Percentiles rank a stretch among this genome's conserved stretches.
Evolutionary conservation across 164 flowering plant genomes (phyloP).

Genomic region (Stephania yunnanensis): DNA sequence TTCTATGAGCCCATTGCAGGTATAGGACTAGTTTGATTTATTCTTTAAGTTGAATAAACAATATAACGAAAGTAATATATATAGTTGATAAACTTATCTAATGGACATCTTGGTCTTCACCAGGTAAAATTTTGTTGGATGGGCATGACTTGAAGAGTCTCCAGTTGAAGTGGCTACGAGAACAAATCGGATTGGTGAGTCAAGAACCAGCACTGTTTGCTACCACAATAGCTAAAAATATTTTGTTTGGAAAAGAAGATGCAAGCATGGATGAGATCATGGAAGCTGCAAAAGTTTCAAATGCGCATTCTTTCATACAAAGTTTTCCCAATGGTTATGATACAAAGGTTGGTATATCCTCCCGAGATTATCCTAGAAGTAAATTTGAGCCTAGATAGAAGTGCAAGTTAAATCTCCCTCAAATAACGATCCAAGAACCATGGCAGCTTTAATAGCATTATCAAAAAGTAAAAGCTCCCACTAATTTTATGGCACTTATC

Average conservation of each 20-base stretch:
- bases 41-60: neutral
- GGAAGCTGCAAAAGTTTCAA: slow-evolving; percentile 63
- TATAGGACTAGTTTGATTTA: slow-evolving; percentile 10
- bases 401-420: too few species aligned
- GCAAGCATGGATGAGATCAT: slow-evolving; percentile 49
- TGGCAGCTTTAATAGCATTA: too few species aligned
- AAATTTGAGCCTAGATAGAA: too few species aligned
- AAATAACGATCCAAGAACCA: too few species aligned
- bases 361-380: neutral
- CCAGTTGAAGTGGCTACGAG: slow-evolving; percentile 64
- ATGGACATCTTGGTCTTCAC: neutral
- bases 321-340: slow-evolving; percentile 55
- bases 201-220: slow-evolving; percentile 85
- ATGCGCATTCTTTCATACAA: slow-evolving; percentile 70
- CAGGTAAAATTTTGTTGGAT: slow-evolving; percentile 62
- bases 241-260: slow-evolving; percentile 53
- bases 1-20: slow-evolving; percentile 75
- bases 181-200: slow-evolving; percentile 77
- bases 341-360: slow-evolving; percentile 47
- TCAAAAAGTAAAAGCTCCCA: too few species aligned
- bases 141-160: slow-evolving; percentile 58
- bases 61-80: neutral
- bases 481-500: too few species aligned
- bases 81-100: neutral
- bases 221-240: slow-evolving; percentile 57